A percentile compares a stretch with the other conserved stretches of the same genome.
These are phyloP conservation scores for Ramularia endophylla DNA, from an alignment of 2,329 filamentous ascomycete species.

Conservation along the genomic window DNA sequence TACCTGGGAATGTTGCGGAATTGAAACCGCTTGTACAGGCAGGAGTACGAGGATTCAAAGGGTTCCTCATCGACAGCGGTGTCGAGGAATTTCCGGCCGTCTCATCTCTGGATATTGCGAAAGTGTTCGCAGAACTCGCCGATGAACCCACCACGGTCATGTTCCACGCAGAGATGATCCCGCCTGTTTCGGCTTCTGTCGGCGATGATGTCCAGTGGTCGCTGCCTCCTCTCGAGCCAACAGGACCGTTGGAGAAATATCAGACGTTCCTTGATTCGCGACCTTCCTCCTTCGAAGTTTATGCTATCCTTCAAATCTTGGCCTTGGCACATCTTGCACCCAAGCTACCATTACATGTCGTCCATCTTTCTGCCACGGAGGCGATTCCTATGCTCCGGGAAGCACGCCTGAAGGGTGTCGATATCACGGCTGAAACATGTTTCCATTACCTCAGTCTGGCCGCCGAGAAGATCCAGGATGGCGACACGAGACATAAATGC, in stretches of 20 bases:
- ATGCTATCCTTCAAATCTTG: slow-evolving; percentile 81
- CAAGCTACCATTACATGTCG: slow-evolving; percentile 80
- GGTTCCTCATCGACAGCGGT: slow-evolving; percentile 93
- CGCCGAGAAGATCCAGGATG: slow-evolving; percentile 72
- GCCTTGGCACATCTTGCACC: slow-evolving; percentile 75
- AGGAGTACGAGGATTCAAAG: slow-evolving; percentile 93
- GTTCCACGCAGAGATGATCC: slow-evolving; percentile 99
- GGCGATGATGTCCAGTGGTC: slow-evolving; percentile 70
- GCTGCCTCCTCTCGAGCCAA: slow-evolving; percentile 59
- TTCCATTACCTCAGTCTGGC: slow-evolving; percentile 89
- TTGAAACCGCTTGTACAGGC: slow-evolving; percentile 73
- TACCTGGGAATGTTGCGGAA: slow-evolving; percentile 80
- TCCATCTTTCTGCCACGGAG: slow-evolving; percentile 84
- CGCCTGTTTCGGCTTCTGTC: slow-evolving; percentile 73
- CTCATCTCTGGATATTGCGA: slow-evolving; percentile 68
- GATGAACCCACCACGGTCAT: slow-evolving; percentile 84
- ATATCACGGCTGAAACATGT: slow-evolving; percentile 90
- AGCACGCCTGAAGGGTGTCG: slow-evolving; percentile 66
- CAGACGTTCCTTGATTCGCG: slow-evolving; percentile 87
- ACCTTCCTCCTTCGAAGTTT: slow-evolving; percentile 84
- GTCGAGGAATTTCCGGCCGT: slow-evolving; percentile 95
- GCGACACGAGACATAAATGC: slow-evolving; percentile 91
- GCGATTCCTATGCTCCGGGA: slow-evolving; percentile 74
- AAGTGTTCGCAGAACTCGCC: slow-evolving; percentile 75
- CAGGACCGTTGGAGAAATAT: slow-evolving; percentile 70